Evolutionary conservation across 192 early-diverging fungal genomes (phyloP), one percentile per base, ranked within the genome.

Genomic region (Gryganskiella cystojenkinii): DNA sequence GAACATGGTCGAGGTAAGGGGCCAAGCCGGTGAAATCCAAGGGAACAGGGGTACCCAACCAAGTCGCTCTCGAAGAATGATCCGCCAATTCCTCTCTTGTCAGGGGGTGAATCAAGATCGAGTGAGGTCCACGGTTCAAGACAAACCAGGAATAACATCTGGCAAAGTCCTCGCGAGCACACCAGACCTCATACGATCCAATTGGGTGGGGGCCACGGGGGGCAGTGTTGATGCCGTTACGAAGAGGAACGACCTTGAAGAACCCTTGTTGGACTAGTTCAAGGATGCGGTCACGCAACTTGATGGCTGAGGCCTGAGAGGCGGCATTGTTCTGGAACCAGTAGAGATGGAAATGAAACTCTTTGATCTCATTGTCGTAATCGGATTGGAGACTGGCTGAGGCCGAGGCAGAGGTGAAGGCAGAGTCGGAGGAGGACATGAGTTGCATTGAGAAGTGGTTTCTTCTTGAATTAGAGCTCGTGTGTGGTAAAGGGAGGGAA

Each of bases 331-430:
- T 62, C 70, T 85, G 67, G 66, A 89, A 74, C 71, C 83, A 90
- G 80, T 92, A 92, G 24, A 89, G 64, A 82, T 92, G 90, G 61
- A 92, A 90, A 47, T 92, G 90, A 46, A 59, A 90, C 56, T 90
- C 89, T 51, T 87, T 87, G 64, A 90, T 90, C 66, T 89, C 86
- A 28, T 84, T 82, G 60, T 84, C 82, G 47, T 78, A 78, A 27
- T 78, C 74, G 9, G 74, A 78, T 35, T 78, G 79, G 28, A 79
- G 75, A 40, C 53, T 40, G 52, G 45, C 25, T 0, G 58, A 27
- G 57, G 45, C 25, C 0, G 58, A 35, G 57, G 44, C 40, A 15
- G 49, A 3, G n/a, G 61, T 43, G 56, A 43, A 63, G 6, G 72
- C 46, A 24, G 68, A 60, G 24, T 14, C 63, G 1, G 50, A 35